Percentiles rank a stretch among this genome's conserved stretches.
These are phyloP conservation scores for Auricularia sp. DNA, from an alignment of 768 basidiomycete species.

Conservation along the genomic window DNA sequence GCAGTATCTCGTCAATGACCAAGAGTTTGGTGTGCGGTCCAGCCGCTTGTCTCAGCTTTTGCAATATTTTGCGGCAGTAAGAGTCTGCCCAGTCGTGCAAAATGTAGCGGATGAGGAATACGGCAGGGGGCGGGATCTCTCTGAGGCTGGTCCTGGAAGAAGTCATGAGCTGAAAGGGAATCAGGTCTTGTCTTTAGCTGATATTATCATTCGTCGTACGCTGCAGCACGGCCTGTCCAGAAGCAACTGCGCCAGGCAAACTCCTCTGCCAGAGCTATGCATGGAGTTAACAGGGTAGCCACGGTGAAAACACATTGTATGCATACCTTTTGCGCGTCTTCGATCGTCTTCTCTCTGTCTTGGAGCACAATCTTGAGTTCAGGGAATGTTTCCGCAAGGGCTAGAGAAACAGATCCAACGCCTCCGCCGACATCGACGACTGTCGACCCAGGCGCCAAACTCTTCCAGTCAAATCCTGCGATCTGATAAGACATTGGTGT, in stretches of 20 bases:
- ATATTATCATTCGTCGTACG: not conserved
- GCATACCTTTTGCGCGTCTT: constrained; percentile 6
- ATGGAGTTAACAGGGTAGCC: not conserved
- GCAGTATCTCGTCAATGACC: constrained; percentile 7
- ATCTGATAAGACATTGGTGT: not conserved
- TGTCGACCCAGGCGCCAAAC: constrained; percentile 7
- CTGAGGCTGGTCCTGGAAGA: not conserved
- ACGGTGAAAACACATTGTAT: not conserved
- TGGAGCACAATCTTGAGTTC: constrained; percentile 12
- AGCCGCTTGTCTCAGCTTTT: constrained; percentile 6
- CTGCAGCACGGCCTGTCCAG: constrained; percentile 6
- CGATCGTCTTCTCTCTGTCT: constrained; percentile 12
- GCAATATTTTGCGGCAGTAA: constrained; percentile 4
- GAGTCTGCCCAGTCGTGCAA: constrained; percentile 13
- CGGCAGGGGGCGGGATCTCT: constrained; percentile 2
- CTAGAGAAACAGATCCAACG: constrained; percentile 9
- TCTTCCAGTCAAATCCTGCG: constrained; percentile 1
- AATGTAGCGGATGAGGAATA: constrained; percentile 9
- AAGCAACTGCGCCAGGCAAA: constrained; percentile 4
- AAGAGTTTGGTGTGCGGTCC: constrained; percentile 5
- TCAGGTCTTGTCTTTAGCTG: not conserved
- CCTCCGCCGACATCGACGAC: constrained; percentile 18
- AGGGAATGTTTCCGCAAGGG: constrained; percentile 6
- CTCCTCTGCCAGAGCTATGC: constrained; percentile 4
- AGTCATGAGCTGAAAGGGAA: not conserved